These are phyloP conservation scores for Calocybe indica DNA, from an alignment of 768 basidiomycete genomes.

Conservation along the genomic window DNA sequence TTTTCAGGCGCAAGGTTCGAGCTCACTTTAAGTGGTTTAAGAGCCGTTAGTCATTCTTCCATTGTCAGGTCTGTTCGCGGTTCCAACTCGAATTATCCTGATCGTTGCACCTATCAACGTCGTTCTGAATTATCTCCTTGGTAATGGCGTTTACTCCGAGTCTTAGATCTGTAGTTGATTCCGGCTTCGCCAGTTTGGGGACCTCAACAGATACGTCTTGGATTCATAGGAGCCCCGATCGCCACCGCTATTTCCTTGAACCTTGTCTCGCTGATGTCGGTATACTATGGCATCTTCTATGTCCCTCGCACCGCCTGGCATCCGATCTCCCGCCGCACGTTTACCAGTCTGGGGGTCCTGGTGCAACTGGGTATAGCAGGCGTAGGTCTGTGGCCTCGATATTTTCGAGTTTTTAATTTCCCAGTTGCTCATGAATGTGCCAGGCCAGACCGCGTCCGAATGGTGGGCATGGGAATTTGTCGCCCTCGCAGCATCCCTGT, in stretches of 20 bases:
- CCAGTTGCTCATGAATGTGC: neutral
- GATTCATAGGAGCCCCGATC: slow-evolving; percentile 90
- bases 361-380: slow-evolving; percentile 79
- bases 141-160: slow-evolving; percentile 27
- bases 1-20: slow-evolving; percentile 75
- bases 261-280: slow-evolving; percentile 60
- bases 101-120: slow-evolving; percentile 84
- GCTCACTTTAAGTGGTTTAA: neutral
- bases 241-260: slow-evolving; percentile 89
- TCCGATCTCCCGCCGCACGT: slow-evolving; percentile 58
- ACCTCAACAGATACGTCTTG: slow-evolving; percentile 68
- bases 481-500: slow-evolving; percentile 49
- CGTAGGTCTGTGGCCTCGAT: slow-evolving; percentile 39
- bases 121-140: slow-evolving; percentile 79
- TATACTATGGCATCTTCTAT: slow-evolving; percentile 58
- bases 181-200: slow-evolving; percentile 61
- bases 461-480: slow-evolving; percentile 98
- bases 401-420: neutral
- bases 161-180: neutral
- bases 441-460: slow-evolving; percentile 78
- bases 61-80: slow-evolving; percentile 61
- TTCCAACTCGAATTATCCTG: slow-evolving; percentile 80
- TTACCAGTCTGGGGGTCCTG: slow-evolving; percentile 63
- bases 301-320: slow-evolving; percentile 77
- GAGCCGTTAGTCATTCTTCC: neutral